phyloP scores from a whole-genome alignment of 257 asterid species.

The Solanum virginianum region DNA sequence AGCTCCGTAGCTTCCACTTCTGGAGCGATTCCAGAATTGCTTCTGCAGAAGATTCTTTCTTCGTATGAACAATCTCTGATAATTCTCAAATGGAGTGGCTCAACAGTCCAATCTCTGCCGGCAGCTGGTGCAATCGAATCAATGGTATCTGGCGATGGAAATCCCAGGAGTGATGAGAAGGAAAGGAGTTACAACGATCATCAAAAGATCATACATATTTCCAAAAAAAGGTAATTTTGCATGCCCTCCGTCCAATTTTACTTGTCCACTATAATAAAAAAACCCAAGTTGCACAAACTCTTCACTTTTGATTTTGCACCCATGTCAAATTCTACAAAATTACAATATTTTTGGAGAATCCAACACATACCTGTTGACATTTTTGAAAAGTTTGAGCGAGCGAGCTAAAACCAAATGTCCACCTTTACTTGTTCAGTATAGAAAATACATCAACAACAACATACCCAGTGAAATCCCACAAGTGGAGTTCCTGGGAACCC shows the following conservation, averaged over 20 bases:
- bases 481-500: too few species aligned
- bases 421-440: neutral
- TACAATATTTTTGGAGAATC: too few species aligned
- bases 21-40: constrained; percentile 26
- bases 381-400: too few species aligned
- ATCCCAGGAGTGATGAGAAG: constrained; percentile 35
- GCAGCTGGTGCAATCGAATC: constrained; percentile 19
- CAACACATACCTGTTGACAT: too few species aligned
- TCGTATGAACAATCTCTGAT: constrained; percentile 66
- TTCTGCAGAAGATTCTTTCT: constrained; percentile 52
- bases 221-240: constrained; percentile 45
- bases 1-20: constrained; percentile 17
- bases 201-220: constrained; percentile 8
- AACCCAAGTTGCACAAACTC: too few species aligned
- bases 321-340: too few species aligned
- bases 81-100: constrained; percentile 45
- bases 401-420: neutral
- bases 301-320: too few species aligned
- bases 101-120: constrained; percentile 10
- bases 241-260: neutral
- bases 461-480: too few species aligned
- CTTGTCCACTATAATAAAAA: neutral
- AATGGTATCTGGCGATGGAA: constrained; percentile 29
- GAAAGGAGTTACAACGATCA: constrained; percentile 18
- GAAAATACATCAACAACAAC: too few species aligned